Conservation (phyloP, 495 filamentous ascomycete genomes). For the Apiosordaria backusii region DNA sequence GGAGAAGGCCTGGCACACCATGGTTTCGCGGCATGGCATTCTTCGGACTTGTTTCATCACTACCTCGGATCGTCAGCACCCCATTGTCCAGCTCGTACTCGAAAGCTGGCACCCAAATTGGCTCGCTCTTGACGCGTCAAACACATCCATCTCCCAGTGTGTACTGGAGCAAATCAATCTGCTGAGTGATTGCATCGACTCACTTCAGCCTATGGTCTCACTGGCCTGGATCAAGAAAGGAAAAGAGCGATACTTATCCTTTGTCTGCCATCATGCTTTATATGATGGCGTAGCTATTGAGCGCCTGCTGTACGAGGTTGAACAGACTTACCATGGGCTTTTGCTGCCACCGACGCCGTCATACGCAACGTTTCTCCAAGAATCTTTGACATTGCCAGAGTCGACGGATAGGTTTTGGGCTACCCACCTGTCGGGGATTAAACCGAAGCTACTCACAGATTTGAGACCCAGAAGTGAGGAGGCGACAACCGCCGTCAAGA, state of each 20-base stretch:
- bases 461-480: neutral
- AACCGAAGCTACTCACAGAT: constrained; percentile 34
- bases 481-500: neutral
- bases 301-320: constrained; percentile 61
- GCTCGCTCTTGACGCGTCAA: constrained; percentile 26
- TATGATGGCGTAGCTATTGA: constrained; percentile 74
- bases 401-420: constrained; percentile 61
- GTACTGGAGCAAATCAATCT: constrained; percentile 25
- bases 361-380: constrained; percentile 43
- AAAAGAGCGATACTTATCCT: constrained; percentile 47
- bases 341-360: constrained; percentile 41
- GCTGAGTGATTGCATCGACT: constrained; percentile 32
- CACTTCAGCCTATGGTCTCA: constrained; percentile 35
- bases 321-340: constrained; percentile 45
- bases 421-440: constrained; percentile 45
- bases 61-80: constrained; percentile 47
- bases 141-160: constrained; percentile 19
- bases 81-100: constrained; percentile 60
- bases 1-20: constrained; percentile 45
- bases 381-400: constrained; percentile 25
- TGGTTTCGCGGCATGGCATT: constrained; percentile 58
- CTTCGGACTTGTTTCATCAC: constrained; percentile 59
- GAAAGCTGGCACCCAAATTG: constrained; percentile 30
- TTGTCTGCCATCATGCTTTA: constrained; percentile 69
- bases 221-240: constrained; percentile 31